A percentile compares a stretch with the other conserved stretches of the same genome.
Conservation (phyloP, 2,329 filamentous ascomycete genomes). For the Fusarium brevicatenulatum region DNA sequence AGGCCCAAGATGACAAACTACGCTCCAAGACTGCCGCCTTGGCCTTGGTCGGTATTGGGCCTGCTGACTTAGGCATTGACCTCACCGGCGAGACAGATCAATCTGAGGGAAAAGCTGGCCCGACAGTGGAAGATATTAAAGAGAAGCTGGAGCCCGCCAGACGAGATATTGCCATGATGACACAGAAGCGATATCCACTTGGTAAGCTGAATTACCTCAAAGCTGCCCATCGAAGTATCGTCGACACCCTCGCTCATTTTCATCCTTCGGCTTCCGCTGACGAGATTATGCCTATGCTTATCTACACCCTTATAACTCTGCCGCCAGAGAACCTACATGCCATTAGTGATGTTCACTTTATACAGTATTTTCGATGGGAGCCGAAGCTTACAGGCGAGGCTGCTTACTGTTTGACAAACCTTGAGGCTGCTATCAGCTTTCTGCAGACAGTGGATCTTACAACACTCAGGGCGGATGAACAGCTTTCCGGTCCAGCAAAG, state of each 20-base stretch:
- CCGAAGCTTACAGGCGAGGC: conserved; percentile 91
- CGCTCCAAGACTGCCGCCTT: conserved; percentile 93
- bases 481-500: conserved; percentile 74
- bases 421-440: conserved; percentile 95
- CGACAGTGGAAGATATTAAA: conserved; percentile 74
- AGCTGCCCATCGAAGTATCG: conserved; percentile 90
- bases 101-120: conserved; percentile 65
- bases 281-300: conserved; percentile 95
- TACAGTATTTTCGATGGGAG: conserved; percentile 88
- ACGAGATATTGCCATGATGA: conserved; percentile 79
- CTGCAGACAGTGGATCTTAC: conserved; percentile 94
- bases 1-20: conserved; percentile 93
- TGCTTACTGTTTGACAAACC: conserved; percentile 94
- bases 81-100: conserved; percentile 67
- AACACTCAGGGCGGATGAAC: conserved; percentile 83
- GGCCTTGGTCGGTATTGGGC: conserved; percentile 88
- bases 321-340: conserved; percentile 86
- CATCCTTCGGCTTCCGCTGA: conserved; percentile 89
- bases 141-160: conserved; percentile 77
- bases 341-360: conserved; percentile 94
- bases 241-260: conserved; percentile 79
- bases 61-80: conserved; percentile 85
- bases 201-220: conserved; percentile 92
- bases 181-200: conserved; percentile 84
- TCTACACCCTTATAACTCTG: conserved; percentile 93